These are phyloP conservation scores for Botrytis sinoallii DNA, from an alignment of 2,329 filamentous ascomycete species.

Conservation along the genomic window DNA sequence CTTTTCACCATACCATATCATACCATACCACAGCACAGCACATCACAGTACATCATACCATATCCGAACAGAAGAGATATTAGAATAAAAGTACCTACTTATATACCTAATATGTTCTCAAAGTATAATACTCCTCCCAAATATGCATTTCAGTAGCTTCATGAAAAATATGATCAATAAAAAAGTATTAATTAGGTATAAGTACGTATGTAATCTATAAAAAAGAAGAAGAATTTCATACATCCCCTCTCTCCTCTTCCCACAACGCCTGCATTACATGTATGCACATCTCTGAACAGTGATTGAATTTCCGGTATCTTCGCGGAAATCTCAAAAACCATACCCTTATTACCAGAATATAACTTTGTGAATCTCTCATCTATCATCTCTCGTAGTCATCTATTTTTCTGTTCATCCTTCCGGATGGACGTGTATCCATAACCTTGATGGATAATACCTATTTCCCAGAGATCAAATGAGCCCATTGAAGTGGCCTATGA, in stretches of 20 bases:
- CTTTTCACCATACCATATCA: too few relatives aligned
- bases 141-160: too few relatives aligned
- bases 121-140: too few relatives aligned
- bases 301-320: background rate
- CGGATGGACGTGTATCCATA: background rate
- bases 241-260: background rate
- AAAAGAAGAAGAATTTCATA: background rate
- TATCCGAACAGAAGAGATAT: too few relatives aligned
- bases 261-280: background rate
- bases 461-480: background rate
- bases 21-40: too few relatives aligned
- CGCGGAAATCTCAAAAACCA: background rate
- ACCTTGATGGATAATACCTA: background rate
- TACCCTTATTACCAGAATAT: slow-evolving; percentile 4
- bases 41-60: too few relatives aligned
- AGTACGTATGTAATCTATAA: background rate
- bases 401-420: background rate
- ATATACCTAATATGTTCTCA: too few relatives aligned
- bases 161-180: background rate
- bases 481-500: background rate
- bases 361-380: slow-evolving; percentile 5
- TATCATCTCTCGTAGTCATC: slow-evolving; percentile 6
- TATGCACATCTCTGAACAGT: background rate
- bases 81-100: too few relatives aligned
- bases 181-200: slow-evolving; percentile 6